Conservation (phyloP, 2,329 filamentous ascomycete species). For the Knufia petricola region DNA sequence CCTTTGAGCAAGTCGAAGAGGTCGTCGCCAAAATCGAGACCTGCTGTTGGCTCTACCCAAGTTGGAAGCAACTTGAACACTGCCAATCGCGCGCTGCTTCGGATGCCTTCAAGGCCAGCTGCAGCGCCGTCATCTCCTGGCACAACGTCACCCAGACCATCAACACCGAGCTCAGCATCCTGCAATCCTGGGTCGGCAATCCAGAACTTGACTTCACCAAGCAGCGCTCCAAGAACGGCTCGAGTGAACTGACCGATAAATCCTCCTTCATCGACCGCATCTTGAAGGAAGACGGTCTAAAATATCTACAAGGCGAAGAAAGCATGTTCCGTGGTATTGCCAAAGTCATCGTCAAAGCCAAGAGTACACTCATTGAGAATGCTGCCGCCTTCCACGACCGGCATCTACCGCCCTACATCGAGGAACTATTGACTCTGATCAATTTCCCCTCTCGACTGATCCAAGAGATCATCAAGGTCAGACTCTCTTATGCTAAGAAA, state of each 20-base stretch:
- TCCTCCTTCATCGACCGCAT: constrained; percentile 89
- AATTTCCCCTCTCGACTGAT: constrained; percentile 94
- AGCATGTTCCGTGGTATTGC: constrained; percentile 81
- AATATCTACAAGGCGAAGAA: constrained; percentile 71
- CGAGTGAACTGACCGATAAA: constrained; percentile 70
- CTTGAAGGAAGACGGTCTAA: constrained; percentile 89
- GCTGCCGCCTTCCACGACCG: constrained; percentile 75
- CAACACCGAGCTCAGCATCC: constrained; percentile 81
- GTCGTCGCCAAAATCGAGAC: constrained; percentile 85
- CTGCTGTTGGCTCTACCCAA: constrained; percentile 76
- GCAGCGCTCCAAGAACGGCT: constrained; percentile 58
- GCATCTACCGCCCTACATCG: constrained; percentile 90
- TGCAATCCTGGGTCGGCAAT: constrained; percentile 96
- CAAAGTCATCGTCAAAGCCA: constrained; percentile 84
- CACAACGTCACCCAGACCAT: constrained; percentile 95
- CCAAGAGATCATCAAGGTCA: constrained; percentile 89
- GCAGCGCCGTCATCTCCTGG: constrained; percentile 86
- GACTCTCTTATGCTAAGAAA: constrained; percentile 81
- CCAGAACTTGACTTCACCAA: constrained; percentile 85
- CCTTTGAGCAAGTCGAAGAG: constrained; percentile 79
- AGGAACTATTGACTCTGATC: constrained; percentile 89
- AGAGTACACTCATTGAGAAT: constrained; percentile 79
- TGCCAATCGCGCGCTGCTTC: constrained; percentile 72
- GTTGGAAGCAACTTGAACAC: constrained; percentile 60
- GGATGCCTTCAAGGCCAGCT: constrained; percentile 67